phyloP scores from a whole-genome alignment of 2,329 filamentous ascomycete species.

The Colletotrichum viniferum region DNA sequence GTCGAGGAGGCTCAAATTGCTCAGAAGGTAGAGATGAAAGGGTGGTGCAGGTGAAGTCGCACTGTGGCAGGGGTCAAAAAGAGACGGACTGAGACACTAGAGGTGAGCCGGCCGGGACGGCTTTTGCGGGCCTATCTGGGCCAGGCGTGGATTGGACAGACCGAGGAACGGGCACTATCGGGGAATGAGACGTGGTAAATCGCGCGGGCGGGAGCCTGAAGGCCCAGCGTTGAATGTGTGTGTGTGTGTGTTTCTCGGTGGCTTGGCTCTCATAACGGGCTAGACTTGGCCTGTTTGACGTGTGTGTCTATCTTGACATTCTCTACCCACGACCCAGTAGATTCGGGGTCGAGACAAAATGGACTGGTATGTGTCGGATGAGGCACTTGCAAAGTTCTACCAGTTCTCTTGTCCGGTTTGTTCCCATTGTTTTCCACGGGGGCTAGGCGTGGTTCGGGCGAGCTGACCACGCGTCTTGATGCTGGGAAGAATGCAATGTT shows the following conservation, averaged over 20 bases:
- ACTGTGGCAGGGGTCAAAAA: background rate
- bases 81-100: conserved; percentile 8
- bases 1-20: background rate
- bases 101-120: conserved; percentile 9
- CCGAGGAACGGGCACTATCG: background rate
- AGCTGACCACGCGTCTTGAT: background rate
- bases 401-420: background rate
- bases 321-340: background rate
- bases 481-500: background rate
- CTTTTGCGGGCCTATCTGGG: background rate
- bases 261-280: background rate
- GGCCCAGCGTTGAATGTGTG: background rate
- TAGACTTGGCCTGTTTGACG: background rate
- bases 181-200: background rate
- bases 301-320: background rate
- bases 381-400: background rate
- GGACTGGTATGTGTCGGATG: conserved; percentile 8
- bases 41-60: conserved; percentile 8
- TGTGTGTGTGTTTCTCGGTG: background rate
- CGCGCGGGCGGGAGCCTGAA: background rate
- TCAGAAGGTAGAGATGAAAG: background rate
- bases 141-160: background rate
- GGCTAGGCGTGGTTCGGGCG: background rate
- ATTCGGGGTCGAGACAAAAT: conserved; percentile 1
- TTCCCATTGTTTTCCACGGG: background rate